Conservation (phyloP, 2,329 filamentous ascomycete species). For the Nothopassalora personata region DNA sequence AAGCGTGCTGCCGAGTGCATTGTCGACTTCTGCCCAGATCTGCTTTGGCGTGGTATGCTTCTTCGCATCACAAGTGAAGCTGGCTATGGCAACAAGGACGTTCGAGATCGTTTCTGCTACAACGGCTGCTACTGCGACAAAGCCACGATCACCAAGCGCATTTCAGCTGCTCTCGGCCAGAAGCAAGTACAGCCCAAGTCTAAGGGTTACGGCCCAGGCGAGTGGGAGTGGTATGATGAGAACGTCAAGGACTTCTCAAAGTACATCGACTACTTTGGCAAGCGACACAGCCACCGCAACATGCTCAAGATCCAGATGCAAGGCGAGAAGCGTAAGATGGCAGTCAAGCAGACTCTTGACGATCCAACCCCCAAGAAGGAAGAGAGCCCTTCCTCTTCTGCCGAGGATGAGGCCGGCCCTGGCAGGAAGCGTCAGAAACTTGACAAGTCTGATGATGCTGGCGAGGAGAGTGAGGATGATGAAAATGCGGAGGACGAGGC, state of each 20-base stretch:
- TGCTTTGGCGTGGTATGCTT: slow-evolving; percentile 32
- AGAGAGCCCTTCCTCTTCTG: neutral
- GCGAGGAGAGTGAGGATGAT: slow-evolving; percentile 9
- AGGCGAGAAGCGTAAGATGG: slow-evolving; percentile 18
- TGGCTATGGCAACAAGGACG: slow-evolving; percentile 30
- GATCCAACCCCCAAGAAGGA: neutral
- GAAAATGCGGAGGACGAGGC: slow-evolving; percentile 9
- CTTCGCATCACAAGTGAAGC: slow-evolving; percentile 31
- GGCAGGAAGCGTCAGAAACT: slow-evolving; percentile 17
- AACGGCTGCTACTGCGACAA: slow-evolving; percentile 34
- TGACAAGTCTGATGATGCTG: slow-evolving; percentile 1
- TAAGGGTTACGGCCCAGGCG: slow-evolving; percentile 19
- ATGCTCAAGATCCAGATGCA: slow-evolving; percentile 25
- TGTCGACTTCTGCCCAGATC: slow-evolving; percentile 35
- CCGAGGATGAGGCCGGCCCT: slow-evolving; percentile 6
- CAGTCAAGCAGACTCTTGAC: slow-evolving; percentile 6
- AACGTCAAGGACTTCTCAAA: slow-evolving; percentile 26
- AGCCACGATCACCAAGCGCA: slow-evolving; percentile 34
- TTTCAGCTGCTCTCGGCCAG: slow-evolving; percentile 31
- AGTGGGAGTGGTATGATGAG: slow-evolving; percentile 24
- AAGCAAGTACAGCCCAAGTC: slow-evolving; percentile 28
- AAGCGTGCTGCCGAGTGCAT: slow-evolving; percentile 31
- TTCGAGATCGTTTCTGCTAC: slow-evolving; percentile 31
- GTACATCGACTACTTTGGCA: slow-evolving; percentile 27
- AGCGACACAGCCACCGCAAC: slow-evolving; percentile 23